Conservation (phyloP, 139 green algal species). For the Trebouxia sp. region DNA sequence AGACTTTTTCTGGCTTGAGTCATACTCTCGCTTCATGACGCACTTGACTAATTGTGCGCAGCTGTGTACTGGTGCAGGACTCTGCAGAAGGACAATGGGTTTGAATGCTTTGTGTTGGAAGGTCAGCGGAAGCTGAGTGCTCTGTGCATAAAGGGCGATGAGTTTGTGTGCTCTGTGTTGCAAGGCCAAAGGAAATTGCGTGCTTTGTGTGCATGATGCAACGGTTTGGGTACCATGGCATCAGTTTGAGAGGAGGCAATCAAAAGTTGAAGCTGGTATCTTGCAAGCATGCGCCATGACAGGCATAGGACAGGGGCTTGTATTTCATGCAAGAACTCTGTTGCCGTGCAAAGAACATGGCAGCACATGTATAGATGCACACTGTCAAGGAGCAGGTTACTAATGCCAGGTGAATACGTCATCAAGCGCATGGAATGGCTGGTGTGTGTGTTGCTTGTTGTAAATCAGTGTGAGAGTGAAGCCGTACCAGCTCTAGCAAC, state of each 20-base stretch:
- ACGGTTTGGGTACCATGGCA: too few relatives aligned
- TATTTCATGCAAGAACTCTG: neutral
- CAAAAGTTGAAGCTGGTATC: too few relatives aligned
- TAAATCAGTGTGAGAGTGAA: neutral
- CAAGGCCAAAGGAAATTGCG: too few relatives aligned
- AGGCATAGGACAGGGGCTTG: too few relatives aligned
- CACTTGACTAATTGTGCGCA: slow-evolving; percentile 1
- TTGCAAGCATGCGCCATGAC: too few relatives aligned
- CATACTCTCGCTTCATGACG: neutral
- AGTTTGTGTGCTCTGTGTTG: neutral
- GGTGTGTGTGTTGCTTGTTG: neutral
- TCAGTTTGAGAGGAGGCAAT: too few relatives aligned
- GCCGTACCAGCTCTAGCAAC: slow-evolving; percentile 47
- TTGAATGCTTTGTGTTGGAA: neutral
- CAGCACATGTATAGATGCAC: too few relatives aligned
- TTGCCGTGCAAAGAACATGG: too few relatives aligned
- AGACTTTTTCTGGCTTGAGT: neutral
- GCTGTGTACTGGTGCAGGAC: neutral
- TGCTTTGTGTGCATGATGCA: too few relatives aligned
- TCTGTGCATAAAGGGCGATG: neutral
- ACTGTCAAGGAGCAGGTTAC: too few relatives aligned
- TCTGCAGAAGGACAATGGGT: neutral
- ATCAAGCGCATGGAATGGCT: too few relatives aligned
- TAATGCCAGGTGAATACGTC: neutral
- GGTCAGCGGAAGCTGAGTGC: neutral